Conservation (phyloP, 495 filamentous ascomycete genomes). For the Lentithecium fluviatile region DNA sequence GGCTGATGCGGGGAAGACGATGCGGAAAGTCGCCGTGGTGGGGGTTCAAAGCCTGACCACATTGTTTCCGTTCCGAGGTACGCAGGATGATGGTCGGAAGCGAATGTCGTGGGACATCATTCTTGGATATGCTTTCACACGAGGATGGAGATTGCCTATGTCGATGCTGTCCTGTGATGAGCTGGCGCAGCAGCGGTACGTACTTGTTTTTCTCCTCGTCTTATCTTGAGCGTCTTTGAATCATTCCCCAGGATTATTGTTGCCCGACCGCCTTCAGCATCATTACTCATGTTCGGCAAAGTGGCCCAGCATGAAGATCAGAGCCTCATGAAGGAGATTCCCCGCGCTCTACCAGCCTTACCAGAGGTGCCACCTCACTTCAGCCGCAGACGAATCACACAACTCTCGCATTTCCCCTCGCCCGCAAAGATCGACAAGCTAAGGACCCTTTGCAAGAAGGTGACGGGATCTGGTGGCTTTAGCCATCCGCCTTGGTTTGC, state of each 20-base stretch:
- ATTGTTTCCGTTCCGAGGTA: too few species aligned
- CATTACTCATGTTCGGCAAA: conserved; percentile 6
- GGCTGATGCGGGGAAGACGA: conserved; percentile 18
- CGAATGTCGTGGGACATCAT: too few species aligned
- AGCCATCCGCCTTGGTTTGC: conserved; percentile 28
- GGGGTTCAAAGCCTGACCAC: neutral
- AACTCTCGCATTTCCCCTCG: conserved; percentile 1
- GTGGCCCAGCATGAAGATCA: conserved; percentile 1
- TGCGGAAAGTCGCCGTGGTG: neutral
- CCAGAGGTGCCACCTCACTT: neutral
- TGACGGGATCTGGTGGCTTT: conserved; percentile 18
- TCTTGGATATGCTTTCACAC: too few species aligned
- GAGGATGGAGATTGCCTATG: too few species aligned
- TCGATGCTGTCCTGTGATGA: too few species aligned
- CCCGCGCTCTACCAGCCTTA: conserved; percentile 25
- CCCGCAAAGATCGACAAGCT: conserved; percentile 1
- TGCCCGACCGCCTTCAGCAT: neutral
- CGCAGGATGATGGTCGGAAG: too few species aligned
- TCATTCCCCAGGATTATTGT: neutral
- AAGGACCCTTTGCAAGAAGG: conserved; percentile 11
- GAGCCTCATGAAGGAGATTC: conserved; percentile 12
- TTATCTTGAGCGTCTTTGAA: neutral
- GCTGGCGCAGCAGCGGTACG: too few species aligned
- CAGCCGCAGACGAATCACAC: neutral
- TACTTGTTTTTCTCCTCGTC: too few species aligned